Percentiles rank a stretch among this genome's conserved stretches.
phyloP scores from a whole-genome alignment of 2,329 filamentous ascomycete genomes.

The Atkinsonella hypoxylon region DNA sequence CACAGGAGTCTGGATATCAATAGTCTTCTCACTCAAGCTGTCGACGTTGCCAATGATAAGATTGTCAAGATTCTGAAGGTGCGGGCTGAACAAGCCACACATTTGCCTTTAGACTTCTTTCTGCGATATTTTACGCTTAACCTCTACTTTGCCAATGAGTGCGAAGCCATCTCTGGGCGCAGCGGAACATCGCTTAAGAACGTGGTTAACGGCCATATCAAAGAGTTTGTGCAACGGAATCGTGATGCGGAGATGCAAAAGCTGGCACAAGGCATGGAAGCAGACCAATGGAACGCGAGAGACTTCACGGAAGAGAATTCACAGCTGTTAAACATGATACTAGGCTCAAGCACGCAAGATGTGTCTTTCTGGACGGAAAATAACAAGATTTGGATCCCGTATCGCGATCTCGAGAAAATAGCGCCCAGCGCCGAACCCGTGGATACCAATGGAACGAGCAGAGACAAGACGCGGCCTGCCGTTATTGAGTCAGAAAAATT shows the following conservation, averaged over 20 bases:
- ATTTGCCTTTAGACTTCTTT: slow-evolving; percentile 57
- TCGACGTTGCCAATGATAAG: slow-evolving; percentile 70
- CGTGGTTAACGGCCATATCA: slow-evolving; percentile 71
- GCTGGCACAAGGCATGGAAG: slow-evolving; percentile 65
- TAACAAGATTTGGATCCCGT: slow-evolving; percentile 45
- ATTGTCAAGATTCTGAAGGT: slow-evolving; percentile 67
- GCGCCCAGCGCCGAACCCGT: slow-evolving; percentile 21
- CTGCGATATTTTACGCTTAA: slow-evolving; percentile 75
- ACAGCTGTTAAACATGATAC: slow-evolving; percentile 48
- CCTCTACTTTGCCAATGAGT: slow-evolving; percentile 73
- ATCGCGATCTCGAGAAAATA: slow-evolving; percentile 24
- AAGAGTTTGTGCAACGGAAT: slow-evolving; percentile 62
- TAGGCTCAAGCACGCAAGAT: slow-evolving; percentile 61
- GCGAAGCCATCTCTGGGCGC: slow-evolving; percentile 70
- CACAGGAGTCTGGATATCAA: slow-evolving; percentile 67
- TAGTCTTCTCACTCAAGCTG: slow-evolving; percentile 65
- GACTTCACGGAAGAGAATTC: slow-evolving; percentile 58
- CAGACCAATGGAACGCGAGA: slow-evolving; percentile 66
- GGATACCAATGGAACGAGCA: slow-evolving; percentile 38
- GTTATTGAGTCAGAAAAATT: slow-evolving; percentile 76
- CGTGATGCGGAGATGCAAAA: slow-evolving; percentile 62
- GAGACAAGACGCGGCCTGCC: slow-evolving; percentile 58
- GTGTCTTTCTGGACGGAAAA: slow-evolving; percentile 53
- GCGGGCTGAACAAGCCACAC: slow-evolving; percentile 59
- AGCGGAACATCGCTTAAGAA: slow-evolving; percentile 66